phyloP scores from a whole-genome alignment of 2,329 filamentous ascomycete genomes.

The Rhynchosporium secalis region DNA sequence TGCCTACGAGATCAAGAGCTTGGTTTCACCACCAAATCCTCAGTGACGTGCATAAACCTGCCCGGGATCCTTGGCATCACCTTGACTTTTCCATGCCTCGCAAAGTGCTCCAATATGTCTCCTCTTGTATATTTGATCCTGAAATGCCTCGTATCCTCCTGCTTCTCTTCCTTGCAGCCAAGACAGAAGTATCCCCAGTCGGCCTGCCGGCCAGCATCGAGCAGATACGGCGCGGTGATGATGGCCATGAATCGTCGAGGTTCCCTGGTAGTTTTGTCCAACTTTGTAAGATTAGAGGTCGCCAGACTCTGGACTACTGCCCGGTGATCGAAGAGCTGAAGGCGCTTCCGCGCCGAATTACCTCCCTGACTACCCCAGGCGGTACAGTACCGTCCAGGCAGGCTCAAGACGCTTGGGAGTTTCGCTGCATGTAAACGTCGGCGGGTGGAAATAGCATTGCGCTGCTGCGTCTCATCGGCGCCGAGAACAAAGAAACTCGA shows the following conservation, averaged over 20 bases:
- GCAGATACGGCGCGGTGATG: neutral
- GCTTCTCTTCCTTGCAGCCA: neutral
- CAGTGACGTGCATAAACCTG: neutral
- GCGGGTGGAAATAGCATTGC: neutral
- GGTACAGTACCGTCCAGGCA: neutral
- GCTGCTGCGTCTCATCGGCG: neutral
- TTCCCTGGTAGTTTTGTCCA: neutral
- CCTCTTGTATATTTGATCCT: neutral
- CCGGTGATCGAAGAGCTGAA: neutral
- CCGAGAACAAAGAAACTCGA: neutral
- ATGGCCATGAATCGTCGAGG: neutral
- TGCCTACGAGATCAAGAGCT: neutral
- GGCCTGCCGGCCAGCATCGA: neutral
- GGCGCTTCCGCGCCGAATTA: neutral
- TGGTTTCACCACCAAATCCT: neutral
- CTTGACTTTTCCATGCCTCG: neutral
- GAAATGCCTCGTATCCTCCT: neutral
- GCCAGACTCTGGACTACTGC: neutral
- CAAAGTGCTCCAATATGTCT: neutral
- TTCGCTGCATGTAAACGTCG: neutral
- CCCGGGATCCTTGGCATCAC: neutral
- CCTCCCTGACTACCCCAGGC: neutral
- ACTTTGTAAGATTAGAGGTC: neutral
- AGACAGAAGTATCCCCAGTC: slow-evolving; percentile 3
- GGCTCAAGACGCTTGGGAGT: neutral